A percentile compares a stretch with the other conserved stretches of the same genome.
Conservation (phyloP, 768 basidiomycete species). For the Mycena vulgaris region DNA sequence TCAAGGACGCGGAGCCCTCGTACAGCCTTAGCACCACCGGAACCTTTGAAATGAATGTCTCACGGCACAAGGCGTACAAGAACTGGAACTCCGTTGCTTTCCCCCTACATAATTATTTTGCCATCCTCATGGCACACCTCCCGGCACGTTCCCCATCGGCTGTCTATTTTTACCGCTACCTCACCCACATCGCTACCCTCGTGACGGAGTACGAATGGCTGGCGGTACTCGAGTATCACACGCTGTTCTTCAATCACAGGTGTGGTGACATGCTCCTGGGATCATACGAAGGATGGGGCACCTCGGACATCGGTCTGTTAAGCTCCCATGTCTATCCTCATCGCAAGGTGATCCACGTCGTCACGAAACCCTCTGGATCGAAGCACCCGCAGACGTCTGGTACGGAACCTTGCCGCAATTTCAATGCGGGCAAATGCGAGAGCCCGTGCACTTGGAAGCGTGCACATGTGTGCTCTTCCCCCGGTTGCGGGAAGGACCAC, state of each 20-base stretch:
- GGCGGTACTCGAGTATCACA: constrained; percentile 16
- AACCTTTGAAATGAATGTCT: not conserved
- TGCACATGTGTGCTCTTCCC: constrained; percentile 6
- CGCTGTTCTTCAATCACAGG: constrained; percentile 22
- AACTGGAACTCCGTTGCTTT: constrained; percentile 3
- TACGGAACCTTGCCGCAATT: constrained; percentile 16
- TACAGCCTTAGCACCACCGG: not conserved
- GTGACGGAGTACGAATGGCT: constrained; percentile 20
- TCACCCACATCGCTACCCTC: constrained; percentile 1
- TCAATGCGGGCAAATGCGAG: not conserved
- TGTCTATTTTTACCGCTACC: constrained; percentile 8
- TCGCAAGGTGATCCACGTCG: too few relatives aligned
- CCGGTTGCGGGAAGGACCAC: constrained; percentile 22
- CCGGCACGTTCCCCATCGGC: not conserved
- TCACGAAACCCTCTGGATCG: too few relatives aligned
- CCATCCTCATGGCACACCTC: constrained; percentile 5
- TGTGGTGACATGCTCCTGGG: constrained; percentile 9
- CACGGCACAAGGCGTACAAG: constrained; percentile 20
- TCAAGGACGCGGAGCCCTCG: constrained; percentile 36
- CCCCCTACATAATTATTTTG: too few relatives aligned
- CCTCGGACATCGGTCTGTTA: constrained; percentile 4
- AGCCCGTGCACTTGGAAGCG: not conserved
- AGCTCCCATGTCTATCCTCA: not conserved
- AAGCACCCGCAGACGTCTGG: too few relatives aligned
- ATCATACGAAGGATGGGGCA: constrained; percentile 4